Conservation (phyloP, 192 early-diverging fungal species). For the Mortierella hygrophila region DNA sequence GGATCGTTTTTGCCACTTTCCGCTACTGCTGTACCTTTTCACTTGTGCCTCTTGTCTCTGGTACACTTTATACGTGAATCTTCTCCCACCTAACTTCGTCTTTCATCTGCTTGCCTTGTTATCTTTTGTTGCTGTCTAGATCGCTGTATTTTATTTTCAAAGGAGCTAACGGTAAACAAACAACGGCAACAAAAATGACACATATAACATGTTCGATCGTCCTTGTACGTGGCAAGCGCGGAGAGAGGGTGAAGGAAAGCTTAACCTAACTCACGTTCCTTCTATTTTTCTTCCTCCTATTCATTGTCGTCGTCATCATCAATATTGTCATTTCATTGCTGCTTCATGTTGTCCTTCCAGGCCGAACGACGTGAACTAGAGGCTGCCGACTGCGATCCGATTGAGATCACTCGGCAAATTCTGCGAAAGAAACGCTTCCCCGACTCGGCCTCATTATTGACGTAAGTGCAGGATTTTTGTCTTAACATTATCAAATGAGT, state of each 20-base stretch:
- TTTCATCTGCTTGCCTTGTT: too few relatives aligned
- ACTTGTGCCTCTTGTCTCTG: neutral
- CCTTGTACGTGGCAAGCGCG: neutral
- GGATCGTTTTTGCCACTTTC: neutral
- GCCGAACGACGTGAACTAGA: constrained; percentile 61
- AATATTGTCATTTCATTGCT: neutral
- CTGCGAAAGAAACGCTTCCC: constrained; percentile 73
- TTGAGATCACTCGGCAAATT: constrained; percentile 62
- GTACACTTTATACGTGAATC: neutral
- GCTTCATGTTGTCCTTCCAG: constrained; percentile 11
- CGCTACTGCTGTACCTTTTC: neutral
- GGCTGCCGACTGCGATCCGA: constrained; percentile 49
- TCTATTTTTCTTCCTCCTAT: too few relatives aligned
- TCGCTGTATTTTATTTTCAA: constrained; percentile 66
- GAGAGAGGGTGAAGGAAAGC: too few relatives aligned
- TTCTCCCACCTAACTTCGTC: neutral
- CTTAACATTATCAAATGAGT: too few relatives aligned
- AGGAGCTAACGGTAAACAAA: constrained; percentile 56
- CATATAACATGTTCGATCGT: neutral
- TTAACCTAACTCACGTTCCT: too few relatives aligned
- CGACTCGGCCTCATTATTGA: constrained; percentile 44
- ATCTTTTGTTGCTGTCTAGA: constrained; percentile 26
- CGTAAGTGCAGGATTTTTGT: constrained; percentile 40
- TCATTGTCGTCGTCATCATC: too few relatives aligned
- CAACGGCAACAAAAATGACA: neutral